A percentile compares a stretch with the other conserved stretches of the same genome.
Evolutionary conservation across 345 rosid genomes (phyloP).

Genomic region (Brassica nigra): DNA sequence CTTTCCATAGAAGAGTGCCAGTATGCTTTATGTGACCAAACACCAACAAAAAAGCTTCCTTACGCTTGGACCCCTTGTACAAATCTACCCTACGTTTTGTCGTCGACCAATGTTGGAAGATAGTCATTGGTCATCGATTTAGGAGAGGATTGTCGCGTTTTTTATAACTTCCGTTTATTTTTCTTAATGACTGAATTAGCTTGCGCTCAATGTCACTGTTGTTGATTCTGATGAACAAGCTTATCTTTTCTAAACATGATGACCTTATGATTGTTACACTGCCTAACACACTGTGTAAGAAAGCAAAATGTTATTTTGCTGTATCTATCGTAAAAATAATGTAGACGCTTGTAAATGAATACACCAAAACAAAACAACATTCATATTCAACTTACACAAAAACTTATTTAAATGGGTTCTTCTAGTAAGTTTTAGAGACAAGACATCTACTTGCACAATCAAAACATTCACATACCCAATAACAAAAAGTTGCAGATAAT

Average conservation of each 20-base stretch:
- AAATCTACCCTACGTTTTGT: conserved; percentile 21
- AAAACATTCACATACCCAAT: conserved; percentile 30
- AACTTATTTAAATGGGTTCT: conserved; percentile 21
- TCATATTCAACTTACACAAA: conserved; percentile 24
- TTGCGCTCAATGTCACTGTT: background rate
- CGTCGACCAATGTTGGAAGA: background rate
- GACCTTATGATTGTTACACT: background rate
- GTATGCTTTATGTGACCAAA: conserved; percentile 23
- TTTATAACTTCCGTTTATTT: background rate
- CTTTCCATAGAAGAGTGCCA: conserved; percentile 19
- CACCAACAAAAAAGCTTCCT: conserved; percentile 27
- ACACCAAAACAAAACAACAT: conserved; percentile 4
- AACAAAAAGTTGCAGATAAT: conserved; percentile 19
- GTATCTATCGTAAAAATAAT: background rate
- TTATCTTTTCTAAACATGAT: too few species aligned
- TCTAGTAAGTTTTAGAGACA: conserved; percentile 30
- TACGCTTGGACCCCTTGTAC: conserved; percentile 2
- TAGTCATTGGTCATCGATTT: conserved; percentile 1
- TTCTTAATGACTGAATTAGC: too few species aligned
- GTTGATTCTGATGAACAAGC: background rate
- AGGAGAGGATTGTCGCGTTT: background rate
- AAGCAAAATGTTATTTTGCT: too few species aligned
- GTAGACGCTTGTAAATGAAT: background rate
- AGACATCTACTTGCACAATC: conserved; percentile 29
- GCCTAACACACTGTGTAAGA: background rate